Evolutionary conservation across 208 protist genomes (phyloP).

Genomic region (Leptomonas pyrrhocoris): DNA sequence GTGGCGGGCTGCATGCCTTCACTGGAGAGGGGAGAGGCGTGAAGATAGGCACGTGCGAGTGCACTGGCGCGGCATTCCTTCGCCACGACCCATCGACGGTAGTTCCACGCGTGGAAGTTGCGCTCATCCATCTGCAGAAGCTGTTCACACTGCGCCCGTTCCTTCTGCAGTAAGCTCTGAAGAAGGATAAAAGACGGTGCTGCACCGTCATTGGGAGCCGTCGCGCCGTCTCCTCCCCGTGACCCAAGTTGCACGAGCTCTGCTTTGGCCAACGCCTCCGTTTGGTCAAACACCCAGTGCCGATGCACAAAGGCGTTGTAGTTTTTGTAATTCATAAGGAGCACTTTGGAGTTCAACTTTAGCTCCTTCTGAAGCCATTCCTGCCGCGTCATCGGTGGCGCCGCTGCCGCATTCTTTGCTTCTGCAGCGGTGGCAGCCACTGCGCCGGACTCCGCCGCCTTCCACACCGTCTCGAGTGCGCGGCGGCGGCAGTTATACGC

Average conservation of each 20-base stretch:
- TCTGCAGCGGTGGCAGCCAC: not conserved
- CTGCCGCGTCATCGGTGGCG: not conserved
- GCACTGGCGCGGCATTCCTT: conserved; percentile 33
- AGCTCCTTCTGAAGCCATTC: conserved; percentile 62
- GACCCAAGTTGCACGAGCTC: conserved; percentile 12
- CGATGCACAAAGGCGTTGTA: conserved; percentile 90
- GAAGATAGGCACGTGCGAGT: conserved; percentile 6
- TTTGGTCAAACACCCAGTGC: conserved; percentile 74
- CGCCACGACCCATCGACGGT: conserved; percentile 66
- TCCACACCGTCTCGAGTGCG: conserved; percentile 35
- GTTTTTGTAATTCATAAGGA: conserved; percentile 80
- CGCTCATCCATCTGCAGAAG: conserved; percentile 84
- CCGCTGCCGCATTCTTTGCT: not conserved
- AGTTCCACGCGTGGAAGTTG: conserved; percentile 92
- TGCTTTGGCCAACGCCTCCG: conserved; percentile 37
- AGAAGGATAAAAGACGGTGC: conserved; percentile 18
- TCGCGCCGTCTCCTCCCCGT: not conserved
- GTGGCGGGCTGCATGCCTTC: not conserved
- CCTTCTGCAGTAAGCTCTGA: conserved; percentile 47
- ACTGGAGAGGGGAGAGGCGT: not conserved
- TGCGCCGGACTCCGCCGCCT: not conserved
- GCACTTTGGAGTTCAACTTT: conserved; percentile 59
- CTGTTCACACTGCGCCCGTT: conserved; percentile 71
- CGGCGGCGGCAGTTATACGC: conserved; percentile 82
- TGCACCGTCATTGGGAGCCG: not conserved